Evolutionary conservation across 208 protist species (phyloP), one percentile per base, ranked within the genome.

Genomic region (Wallacemonas sp.): DNA sequence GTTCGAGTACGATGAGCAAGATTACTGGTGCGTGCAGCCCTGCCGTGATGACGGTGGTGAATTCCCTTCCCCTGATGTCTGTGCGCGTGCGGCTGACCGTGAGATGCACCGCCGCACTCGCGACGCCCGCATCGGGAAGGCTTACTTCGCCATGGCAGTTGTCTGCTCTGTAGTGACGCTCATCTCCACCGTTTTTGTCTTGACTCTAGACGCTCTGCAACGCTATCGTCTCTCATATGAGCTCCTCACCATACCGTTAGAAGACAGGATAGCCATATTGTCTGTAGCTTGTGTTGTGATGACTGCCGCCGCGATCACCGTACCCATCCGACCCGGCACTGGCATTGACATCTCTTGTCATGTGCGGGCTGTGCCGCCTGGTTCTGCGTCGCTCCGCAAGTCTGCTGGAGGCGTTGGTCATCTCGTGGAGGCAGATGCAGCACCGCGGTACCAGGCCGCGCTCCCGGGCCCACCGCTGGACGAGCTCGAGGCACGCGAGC

Each of bases 401-500:
- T n/a, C n/a, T n/a, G n/a, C n/a, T n/a, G 36, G 36, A 17, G 36
- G 9, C 36, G 14, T 14, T n/a, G 44, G 17, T 14, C 3, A 8
- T 15, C 14, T 12, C 17, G 30, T 12, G 19, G n/a, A 4, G 30
- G 27, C 30, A n/a, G 3, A 26, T 15, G 24, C 28, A 6, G 4
- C 0, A 6, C 12, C 31, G 19, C 8, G 4, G 51, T 58, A 58
- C 31, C 51, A 38, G 28, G 51, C 34, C 12, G 51, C 51, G 2
- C 22, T 58, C 8, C 51, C 51, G 15, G 51, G 51, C 51, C 51
- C 51, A 11, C 51, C 51, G 28, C 12, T 58, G 24, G 51, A 58
- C 5, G 51, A 58, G 28, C 51, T 58, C 30, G 17, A 49, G 17
- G 22, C 9, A 9, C 17, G 44, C 44, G 19, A 49, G n/a, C n/a